Evolutionary conservation across 441 rosid species (phyloP), one percentile per base, ranked within the genome.

Genomic region (Populus tomentosa): DNA sequence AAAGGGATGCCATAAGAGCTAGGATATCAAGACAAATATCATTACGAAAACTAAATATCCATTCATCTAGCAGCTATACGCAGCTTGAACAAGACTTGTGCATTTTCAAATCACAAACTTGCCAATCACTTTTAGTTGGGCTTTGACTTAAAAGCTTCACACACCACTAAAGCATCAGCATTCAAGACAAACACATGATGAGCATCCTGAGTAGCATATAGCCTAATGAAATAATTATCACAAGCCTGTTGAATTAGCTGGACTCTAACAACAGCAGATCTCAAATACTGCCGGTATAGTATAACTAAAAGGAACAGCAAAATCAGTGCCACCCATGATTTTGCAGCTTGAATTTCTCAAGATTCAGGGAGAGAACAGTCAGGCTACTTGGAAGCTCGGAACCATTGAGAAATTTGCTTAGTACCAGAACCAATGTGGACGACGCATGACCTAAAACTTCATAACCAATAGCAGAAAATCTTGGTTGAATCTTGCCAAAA

Each of bases 301-400:
- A 64, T 64, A 71, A 59, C 32, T 36, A 56, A 35, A 30, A 68
- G 24, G n/a, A 23, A 20, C 11, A 28, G 10, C 11, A n/a, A 18
- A 63, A 63, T 16, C 24, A 28, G 10, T 40, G 42, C 32, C 69
- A 11, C 40, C 9, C 40, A 28, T 20, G 23, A 30, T 4, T 53
- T 67, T 67, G 67, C 10, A 65, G 32, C 66, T 23, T 66, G 24
- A 71, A 65, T 67, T 67, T 78, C 46, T 35, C 69, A 66, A 18
- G 18, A 64, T 30, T 50, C 67, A 74, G n/a, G 8, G 23, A 21
- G n/a, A 28, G 3, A 9, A 46, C 10, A 4, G n/a, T 30, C 30
- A 69, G 38, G 26, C 53, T 7, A 40, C 26, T 21, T 28, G 61
- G 33, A 21, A 61, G 26, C 20, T 30, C 6, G 10, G 36, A 8